Conservation (phyloP, 2,329 filamentous ascomycete species). For the Fusarium lateritium region DNA sequence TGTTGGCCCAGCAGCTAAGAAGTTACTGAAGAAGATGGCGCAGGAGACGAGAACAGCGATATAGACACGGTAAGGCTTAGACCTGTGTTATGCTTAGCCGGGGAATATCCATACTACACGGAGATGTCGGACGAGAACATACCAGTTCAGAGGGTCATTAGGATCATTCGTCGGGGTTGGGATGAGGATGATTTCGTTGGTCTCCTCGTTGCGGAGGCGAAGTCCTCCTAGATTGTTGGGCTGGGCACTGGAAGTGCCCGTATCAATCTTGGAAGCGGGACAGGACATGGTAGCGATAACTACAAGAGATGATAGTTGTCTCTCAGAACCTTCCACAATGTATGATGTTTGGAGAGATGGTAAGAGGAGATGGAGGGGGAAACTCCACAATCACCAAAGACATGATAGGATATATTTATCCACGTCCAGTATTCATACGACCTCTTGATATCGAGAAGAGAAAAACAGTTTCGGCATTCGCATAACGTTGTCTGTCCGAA, state of each 20-base stretch:
- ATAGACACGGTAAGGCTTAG: conserved; percentile 64
- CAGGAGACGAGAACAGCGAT: conserved; percentile 65
- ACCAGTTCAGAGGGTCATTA: conserved; percentile 63
- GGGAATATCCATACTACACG: neutral
- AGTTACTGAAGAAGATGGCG: conserved; percentile 70
- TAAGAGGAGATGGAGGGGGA: too few relatives aligned
- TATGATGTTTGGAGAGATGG: too few relatives aligned
- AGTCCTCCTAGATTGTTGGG: neutral
- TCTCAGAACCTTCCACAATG: too few relatives aligned
- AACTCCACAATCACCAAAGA: too few relatives aligned
- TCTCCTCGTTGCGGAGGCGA: conserved; percentile 2
- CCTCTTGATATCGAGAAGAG: too few relatives aligned
- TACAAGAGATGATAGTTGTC: too few relatives aligned
- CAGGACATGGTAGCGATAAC: neutral
- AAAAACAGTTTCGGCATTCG: too few relatives aligned
- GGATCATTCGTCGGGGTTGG: conserved; percentile 42
- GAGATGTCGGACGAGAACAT: conserved; percentile 4
- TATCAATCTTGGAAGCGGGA: neutral
- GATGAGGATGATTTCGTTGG: conserved; percentile 28
- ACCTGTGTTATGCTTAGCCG: conserved; percentile 51
- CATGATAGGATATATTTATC: too few relatives aligned
- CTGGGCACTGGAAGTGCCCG: neutral
- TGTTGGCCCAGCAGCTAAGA: conserved; percentile 68
- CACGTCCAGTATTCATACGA: too few relatives aligned
- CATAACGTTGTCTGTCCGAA: too few relatives aligned